Base-by-base conservation (phyloP, 805 yeast genomes). In the Pichia insulana region DNA sequence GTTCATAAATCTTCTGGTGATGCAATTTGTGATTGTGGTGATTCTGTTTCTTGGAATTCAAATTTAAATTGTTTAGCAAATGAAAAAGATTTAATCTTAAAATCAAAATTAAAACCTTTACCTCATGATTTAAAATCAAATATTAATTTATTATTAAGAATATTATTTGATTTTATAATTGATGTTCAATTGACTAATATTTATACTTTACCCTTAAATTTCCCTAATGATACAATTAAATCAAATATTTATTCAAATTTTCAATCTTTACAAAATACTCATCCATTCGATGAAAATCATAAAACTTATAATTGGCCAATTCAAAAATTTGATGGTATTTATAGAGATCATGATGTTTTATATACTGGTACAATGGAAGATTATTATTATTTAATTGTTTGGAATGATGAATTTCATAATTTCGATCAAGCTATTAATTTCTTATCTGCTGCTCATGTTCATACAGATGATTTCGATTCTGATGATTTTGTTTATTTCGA, bases 341-440 rank as follows among this genome's bases (percentile, higher is more conserved):
- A 37, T 30, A 39, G 35, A 13, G 13, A 32, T 28, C 3, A 31
- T 12, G 22, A 34, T 32, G 6, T 15, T 20, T 4, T 17, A 12
- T 25, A 35, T 16, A 10, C 13, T 10, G 32, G 25, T 38, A 6
- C 25, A 22, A 22, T 22, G 25, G 25, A 22, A 22, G 49, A 49
- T 7, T 46, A 64, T 12, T 78, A 72, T 63, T 61, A 66, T 34
- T 64, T 83, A 27, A 55, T 80, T 18, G 64, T 82, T n/a, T 84
- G 89, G 83, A 84, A 84, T 57, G 94, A 84, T 54, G 92, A 84
- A 52, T 69, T 67, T 49, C 92, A 84, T 53, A 73, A 76, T 51
- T 74, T 70, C 49, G 64, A 69, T 2, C 40, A 48, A 11, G 58
- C 64, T 5, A 40, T 45, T 19, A 39, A 35, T 2, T 50, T 57